phyloP scores from a whole-genome alignment of 164 flowering plant species.

The Nymphaea thermarum region DNA sequence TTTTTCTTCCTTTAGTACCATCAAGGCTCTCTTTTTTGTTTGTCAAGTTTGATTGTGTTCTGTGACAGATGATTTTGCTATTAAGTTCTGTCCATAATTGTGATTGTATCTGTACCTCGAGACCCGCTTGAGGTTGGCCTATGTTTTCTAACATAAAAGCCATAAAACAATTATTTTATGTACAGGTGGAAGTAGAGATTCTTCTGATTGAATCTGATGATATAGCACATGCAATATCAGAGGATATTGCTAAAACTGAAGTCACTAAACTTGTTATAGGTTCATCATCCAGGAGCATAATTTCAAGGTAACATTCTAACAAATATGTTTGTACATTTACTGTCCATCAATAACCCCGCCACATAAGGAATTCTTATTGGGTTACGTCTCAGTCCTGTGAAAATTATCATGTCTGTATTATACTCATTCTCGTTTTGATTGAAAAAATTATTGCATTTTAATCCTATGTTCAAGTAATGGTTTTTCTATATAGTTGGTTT shows the following conservation, averaged over 20 bases:
- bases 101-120: neutral
- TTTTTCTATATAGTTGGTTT: too few species aligned
- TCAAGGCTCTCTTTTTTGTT: too few species aligned
- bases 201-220: conserved; percentile 62
- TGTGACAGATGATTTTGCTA: neutral
- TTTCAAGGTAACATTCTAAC: conserved; percentile 36
- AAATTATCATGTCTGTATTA: neutral
- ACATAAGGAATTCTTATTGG: neutral
- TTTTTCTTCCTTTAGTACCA: too few species aligned
- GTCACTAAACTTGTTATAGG: conserved; percentile 66
- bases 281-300: conserved; percentile 42
- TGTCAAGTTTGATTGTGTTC: too few species aligned
- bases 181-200: conserved; percentile 59
- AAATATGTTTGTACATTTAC: neutral
- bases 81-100: neutral
- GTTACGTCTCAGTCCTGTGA: neutral
- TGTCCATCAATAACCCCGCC: neutral
- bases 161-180: neutral
- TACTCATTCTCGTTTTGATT: too few species aligned
- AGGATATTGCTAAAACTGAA: conserved; percentile 24
- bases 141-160: neutral
- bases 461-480: too few species aligned
- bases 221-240: conserved; percentile 47
- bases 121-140: too few species aligned
- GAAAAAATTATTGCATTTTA: too few species aligned